Evolutionary conservation across 306 rosid genomes (phyloP).

Genomic region (Corylus americana): DNA sequence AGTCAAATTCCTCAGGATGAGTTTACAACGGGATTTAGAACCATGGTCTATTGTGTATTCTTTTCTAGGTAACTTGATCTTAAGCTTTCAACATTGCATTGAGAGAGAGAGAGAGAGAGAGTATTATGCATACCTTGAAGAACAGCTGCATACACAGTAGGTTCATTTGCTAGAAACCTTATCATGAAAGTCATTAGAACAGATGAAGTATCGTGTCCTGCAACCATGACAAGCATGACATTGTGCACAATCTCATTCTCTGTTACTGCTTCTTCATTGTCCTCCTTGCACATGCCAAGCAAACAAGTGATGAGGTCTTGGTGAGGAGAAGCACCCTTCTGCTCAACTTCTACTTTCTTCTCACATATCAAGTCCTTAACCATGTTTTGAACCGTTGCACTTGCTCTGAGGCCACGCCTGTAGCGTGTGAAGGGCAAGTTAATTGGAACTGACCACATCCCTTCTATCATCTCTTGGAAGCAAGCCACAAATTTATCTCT

Average conservation of each 20-base stretch:
- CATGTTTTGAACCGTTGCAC: slow-evolving; percentile 37
- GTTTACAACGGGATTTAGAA: too few relatives aligned
- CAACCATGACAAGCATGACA: slow-evolving; percentile 36
- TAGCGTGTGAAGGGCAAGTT: slow-evolving; percentile 51
- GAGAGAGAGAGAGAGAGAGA: neutral
- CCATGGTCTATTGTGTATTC: too few relatives aligned
- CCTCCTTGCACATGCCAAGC: slow-evolving; percentile 35
- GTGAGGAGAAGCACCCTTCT: slow-evolving; percentile 25
- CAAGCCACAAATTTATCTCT: slow-evolving; percentile 28
- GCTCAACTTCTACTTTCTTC: slow-evolving; percentile 28
- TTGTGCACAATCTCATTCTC: slow-evolving; percentile 47
- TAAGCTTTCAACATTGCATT: too few relatives aligned
- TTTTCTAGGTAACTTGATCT: too few relatives aligned
- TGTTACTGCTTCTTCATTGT: slow-evolving; percentile 23
- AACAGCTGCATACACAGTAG: slow-evolving; percentile 37
- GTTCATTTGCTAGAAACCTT: slow-evolving; percentile 31
- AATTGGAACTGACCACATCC: slow-evolving; percentile 44
- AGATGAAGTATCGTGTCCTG: slow-evolving; percentile 51
- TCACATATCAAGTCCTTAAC: slow-evolving; percentile 31
- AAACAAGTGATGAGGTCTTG: slow-evolving; percentile 46
- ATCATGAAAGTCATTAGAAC: slow-evolving; percentile 39
- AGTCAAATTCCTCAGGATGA: too few relatives aligned
- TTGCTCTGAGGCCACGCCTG: slow-evolving; percentile 36
- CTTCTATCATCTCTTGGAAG: slow-evolving; percentile 40
- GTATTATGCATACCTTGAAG: slow-evolving; percentile 37